Evolutionary conservation across 2,329 filamentous ascomycete genomes (phyloP), one percentile per base, ranked within the genome.

Genomic region (Fulvia fulva): DNA sequence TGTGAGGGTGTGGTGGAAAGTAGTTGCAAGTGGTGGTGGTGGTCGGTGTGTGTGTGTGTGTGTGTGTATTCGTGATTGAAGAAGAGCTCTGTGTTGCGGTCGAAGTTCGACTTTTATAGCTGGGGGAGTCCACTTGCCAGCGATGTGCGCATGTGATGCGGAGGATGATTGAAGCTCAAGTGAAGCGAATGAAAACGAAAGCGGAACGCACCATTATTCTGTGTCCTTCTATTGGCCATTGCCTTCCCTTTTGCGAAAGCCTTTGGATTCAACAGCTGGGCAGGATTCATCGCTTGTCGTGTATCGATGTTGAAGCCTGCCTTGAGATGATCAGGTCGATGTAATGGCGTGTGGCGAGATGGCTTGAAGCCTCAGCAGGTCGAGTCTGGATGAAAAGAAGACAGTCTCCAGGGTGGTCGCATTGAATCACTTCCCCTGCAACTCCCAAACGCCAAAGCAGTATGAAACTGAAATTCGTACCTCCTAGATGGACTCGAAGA

Each of bases 251-350:
- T 75, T 2, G 68, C 69, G 54, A 68, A 73, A 2, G 68, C 72
- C 57, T 72, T 74, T 6, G 73, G 74, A 57, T 76, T 72, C 6
- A 76, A 65, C 14, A 75, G 64, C 51, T 69, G 68, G 2, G 68
- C 68, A 9, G 71, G 69, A 65, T 73, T 70, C 71, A 74, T 73
- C 23, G 7, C 21, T 32, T 2, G 14, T 30, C 26, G 34, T 23
- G 26, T 46, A 22, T 52, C 22, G 16, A n/a, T n/a, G n/a, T n/a
- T n/a, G n/a, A 16, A 30, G 25, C 21, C 2, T 19, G 26, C 41
- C 47, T 45, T 16, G 41, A 22, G 21, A 30, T 23, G 23, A 14
- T n/a, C 19, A 7, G 14, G 14, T 19, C 37, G 19, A 19, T n/a
- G 46, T 50, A 21, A n/a, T 50, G 46, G 46, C 25, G 25, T 50